These are phyloP conservation scores for Collybia nuda DNA, from an alignment of 768 basidiomycete genomes.

Conservation along the genomic window DNA sequence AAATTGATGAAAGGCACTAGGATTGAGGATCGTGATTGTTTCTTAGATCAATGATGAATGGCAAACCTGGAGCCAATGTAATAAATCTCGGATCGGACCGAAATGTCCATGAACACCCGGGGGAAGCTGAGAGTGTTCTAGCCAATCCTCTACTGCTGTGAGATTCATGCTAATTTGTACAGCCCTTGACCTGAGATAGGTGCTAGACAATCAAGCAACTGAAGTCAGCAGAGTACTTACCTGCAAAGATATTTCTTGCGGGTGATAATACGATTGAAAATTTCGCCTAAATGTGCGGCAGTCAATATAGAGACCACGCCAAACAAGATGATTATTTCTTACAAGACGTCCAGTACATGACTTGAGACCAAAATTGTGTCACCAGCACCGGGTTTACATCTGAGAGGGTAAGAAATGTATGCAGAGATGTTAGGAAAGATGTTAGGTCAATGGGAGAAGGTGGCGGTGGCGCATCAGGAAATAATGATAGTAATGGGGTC, in stretches of 20 bases:
- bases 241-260: conserved; percentile 95
- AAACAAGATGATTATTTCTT: conserved; percentile 27
- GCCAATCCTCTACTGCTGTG: conserved; percentile 88
- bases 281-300: conserved; percentile 55
- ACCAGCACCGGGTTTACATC: conserved; percentile 88
- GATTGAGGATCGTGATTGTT: neutral
- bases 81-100: conserved; percentile 77
- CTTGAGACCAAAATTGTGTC: conserved; percentile 93
- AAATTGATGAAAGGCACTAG: conserved; percentile 84
- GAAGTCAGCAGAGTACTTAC: conserved; percentile 29
- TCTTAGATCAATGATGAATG: neutral
- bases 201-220: too few relatives aligned
- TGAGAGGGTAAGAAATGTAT: conserved; percentile 80
- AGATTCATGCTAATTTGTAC: conserved; percentile 90
- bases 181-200: conserved; percentile 65
- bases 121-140: conserved; percentile 78
- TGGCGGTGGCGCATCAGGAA: conserved; percentile 41
- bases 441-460: conserved; percentile 60
- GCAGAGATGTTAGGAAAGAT: conserved; percentile 80
- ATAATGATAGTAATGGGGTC: conserved; percentile 49
- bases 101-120: conserved; percentile 79
- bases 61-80: conserved; percentile 82
- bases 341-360: conserved; percentile 99
- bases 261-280: conserved; percentile 83
- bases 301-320: neutral